phyloP scores from a whole-genome alignment of 768 basidiomycete genomes.

The Artomyces pyxidatus region DNA sequence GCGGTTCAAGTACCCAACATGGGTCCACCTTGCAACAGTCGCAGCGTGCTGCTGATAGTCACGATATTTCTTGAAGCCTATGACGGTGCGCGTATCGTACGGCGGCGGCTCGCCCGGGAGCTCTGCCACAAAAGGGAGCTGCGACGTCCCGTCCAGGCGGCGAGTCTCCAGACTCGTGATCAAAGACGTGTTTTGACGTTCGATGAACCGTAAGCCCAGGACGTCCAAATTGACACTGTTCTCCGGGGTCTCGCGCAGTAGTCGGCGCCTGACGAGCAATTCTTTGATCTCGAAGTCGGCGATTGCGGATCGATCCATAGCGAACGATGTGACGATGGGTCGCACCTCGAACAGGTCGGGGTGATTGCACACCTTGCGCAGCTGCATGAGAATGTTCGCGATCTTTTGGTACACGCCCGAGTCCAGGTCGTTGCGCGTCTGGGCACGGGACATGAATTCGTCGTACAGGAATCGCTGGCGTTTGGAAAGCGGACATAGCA shows the following conservation, averaged over 20 bases:
- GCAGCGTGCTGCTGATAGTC: conserved; percentile 39
- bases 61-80: conserved; percentile 53
- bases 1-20: conserved; percentile 66
- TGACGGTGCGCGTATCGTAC: conserved; percentile 65
- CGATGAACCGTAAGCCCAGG: conserved; percentile 57
- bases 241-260: conserved; percentile 47
- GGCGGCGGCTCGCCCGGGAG: conserved; percentile 59
- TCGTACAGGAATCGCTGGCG: conserved; percentile 93
- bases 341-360: conserved; percentile 89
- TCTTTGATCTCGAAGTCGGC: conserved; percentile 85
- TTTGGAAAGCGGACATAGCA: conserved; percentile 83
- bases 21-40: conserved; percentile 53
- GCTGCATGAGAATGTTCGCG: conserved; percentile 95
- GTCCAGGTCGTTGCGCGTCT: conserved; percentile 72
- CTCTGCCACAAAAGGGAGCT: conserved; percentile 45
- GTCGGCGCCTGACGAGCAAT: conserved; percentile 68
- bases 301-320: conserved; percentile 63
- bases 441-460: conserved; percentile 88
- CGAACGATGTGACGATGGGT: conserved; percentile 72
- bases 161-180: conserved; percentile 46
- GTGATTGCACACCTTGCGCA: conserved; percentile 94
- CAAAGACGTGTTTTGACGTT: conserved; percentile 43
- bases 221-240: conserved; percentile 53
- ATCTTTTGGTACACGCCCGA: conserved; percentile 86
- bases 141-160: conserved; percentile 50